Conservation (phyloP, 495 filamentous ascomycete species). For the Neurospora sp. region DNA sequence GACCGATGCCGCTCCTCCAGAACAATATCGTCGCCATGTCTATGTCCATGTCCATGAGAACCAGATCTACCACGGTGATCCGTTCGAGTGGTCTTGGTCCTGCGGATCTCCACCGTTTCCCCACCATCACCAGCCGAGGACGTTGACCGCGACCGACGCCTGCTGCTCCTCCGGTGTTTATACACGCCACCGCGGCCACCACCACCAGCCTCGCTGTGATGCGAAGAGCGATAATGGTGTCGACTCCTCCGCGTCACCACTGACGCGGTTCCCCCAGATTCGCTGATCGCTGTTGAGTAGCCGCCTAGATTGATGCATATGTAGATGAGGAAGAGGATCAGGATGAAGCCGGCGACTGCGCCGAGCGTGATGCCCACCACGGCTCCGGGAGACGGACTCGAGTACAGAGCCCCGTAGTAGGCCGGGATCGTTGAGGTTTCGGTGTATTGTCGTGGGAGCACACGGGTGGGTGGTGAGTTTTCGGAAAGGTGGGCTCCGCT, state of each 20-base stretch:
- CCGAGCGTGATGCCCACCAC: slow-evolving; percentile 82
- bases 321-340: slow-evolving; percentile 68
- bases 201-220: not conserved
- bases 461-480: not conserved
- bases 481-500: not conserved
- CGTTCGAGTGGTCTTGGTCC: slow-evolving; percentile 13
- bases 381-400: slow-evolving; percentile 54
- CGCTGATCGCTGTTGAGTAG: slow-evolving; percentile 6
- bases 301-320: slow-evolving; percentile 47
- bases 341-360: slow-evolving; percentile 68
- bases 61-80: slow-evolving; percentile 18
- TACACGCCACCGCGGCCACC: not conserved
- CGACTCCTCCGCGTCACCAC: slow-evolving; percentile 25
- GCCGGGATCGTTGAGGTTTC: slow-evolving; percentile 45
- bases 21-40: slow-evolving; percentile 7
- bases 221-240: slow-evolving; percentile 10
- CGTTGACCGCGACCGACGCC: not conserved
- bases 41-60: slow-evolving; percentile 26
- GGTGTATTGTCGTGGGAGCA: not conserved
- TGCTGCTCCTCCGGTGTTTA: not conserved
- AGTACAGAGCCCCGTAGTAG: slow-evolving; percentile 52
- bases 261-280: slow-evolving; percentile 22
- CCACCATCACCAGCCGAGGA: slow-evolving; percentile 1
- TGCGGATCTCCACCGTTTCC: slow-evolving; percentile 29
- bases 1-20: slow-evolving; percentile 8